Conservation (phyloP, 2,329 filamentous ascomycete genomes). For the Chlorencoelia australis region DNA sequence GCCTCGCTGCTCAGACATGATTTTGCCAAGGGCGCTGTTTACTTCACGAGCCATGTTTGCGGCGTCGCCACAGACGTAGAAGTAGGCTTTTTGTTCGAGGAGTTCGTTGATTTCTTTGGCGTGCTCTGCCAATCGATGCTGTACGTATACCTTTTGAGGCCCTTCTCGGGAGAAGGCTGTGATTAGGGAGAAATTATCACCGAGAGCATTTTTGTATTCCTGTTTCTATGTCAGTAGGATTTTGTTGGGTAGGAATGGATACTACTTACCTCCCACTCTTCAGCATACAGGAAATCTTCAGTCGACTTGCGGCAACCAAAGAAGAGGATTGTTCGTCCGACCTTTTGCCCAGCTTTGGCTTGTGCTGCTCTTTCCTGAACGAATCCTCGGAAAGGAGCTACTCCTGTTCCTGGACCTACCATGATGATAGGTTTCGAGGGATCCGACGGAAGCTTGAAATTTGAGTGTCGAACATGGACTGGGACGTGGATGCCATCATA, state of each 20-base stretch:
- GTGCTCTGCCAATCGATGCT: slow-evolving; percentile 79
- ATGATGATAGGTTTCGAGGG: slow-evolving; percentile 90
- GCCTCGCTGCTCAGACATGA: slow-evolving; percentile 74
- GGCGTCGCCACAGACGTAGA: slow-evolving; percentile 97
- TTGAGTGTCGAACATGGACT: slow-evolving; percentile 93
- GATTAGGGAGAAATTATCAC: slow-evolving; percentile 81
- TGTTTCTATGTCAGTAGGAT: slow-evolving; percentile 31
- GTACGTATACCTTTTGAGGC: slow-evolving; percentile 88
- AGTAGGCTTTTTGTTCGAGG: slow-evolving; percentile 76
- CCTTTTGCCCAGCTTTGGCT: slow-evolving; percentile 66
- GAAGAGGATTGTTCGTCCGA: slow-evolving; percentile 85
- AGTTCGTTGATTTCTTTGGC: slow-evolving; percentile 80
- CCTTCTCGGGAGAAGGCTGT: slow-evolving; percentile 92
- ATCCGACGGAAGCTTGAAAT: slow-evolving; percentile 97
- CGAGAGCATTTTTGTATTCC: slow-evolving; percentile 74
- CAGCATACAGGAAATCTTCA: slow-evolving; percentile 90
- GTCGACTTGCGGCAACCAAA: slow-evolving; percentile 80
- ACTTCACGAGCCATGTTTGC: slow-evolving; percentile 95
- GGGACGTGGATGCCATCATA: slow-evolving; percentile 94
- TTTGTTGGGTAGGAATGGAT: not conserved
- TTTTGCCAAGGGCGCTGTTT: slow-evolving; percentile 75
- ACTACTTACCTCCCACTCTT: slow-evolving; percentile 79
- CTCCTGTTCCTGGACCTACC: slow-evolving; percentile 91
- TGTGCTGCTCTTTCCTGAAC: slow-evolving; percentile 85
- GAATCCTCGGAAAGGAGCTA: slow-evolving; percentile 92